Conservation (phyloP, 129 eudicot species). For the Flaveria bidentis region DNA sequence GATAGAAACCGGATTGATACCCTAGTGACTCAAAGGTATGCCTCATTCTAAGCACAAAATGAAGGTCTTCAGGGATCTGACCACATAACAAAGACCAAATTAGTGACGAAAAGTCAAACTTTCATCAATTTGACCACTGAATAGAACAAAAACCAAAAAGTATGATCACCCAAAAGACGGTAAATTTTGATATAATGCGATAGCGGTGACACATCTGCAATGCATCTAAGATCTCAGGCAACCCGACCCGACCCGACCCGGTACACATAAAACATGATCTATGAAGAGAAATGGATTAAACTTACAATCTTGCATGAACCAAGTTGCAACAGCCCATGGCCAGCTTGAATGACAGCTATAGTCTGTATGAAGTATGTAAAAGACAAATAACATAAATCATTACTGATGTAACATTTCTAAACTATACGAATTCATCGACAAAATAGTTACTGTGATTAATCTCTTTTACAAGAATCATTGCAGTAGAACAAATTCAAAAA, state of each 20-base stretch:
- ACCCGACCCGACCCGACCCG: background rate
- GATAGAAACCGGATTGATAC: constrained; percentile 87
- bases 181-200: background rate
- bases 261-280: background rate
- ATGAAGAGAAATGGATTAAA: constrained; percentile 17
- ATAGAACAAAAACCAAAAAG: background rate
- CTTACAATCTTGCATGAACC: constrained; percentile 99
- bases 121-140: no score
- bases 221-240: background rate
- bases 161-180: constrained; percentile 2
- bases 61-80: constrained; percentile 95
- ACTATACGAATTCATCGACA: background rate
- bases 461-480: background rate
- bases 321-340: constrained; percentile 96
- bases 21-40: constrained; percentile 92
- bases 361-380: constrained; percentile 47
- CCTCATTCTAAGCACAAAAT: constrained; percentile 96
- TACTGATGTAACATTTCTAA: background rate
- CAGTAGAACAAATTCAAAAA: background rate
- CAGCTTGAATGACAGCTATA: constrained; percentile 98
- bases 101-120: background rate
- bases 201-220: background rate
- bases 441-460: background rate
- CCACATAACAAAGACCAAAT: background rate
- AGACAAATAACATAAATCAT: background rate